Base-by-base conservation (phyloP, 305 asterid genomes). In the Lippia alba region DNA sequence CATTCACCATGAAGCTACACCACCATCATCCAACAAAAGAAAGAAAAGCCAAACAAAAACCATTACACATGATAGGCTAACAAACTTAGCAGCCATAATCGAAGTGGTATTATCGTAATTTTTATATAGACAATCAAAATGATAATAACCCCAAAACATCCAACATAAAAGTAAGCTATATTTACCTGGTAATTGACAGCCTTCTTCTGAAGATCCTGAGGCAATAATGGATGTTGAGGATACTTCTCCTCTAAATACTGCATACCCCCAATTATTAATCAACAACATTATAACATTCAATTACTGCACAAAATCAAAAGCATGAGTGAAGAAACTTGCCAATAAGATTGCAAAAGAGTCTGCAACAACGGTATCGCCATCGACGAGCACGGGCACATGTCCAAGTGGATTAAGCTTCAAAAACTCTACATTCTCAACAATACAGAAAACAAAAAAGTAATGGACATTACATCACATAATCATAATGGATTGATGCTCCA, bases 321-420 rank as follows among this genome's bases (percentile, higher is more conserved):
- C 72, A 53, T 14, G 17, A 67, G 45, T 19, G 16, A 62, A 63
- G 73, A 77, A 78, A 68, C 88, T 20, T 75, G 83, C 99, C 96
- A 87, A 61, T 63, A 91, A 75, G 67, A 94, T 91, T 39, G 99
- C 96, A 17, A 86, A 81, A 46, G 97, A 94, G 77, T 94, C 99
- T 1, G 94, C 80, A 74, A 94, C 59, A 15, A 84, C 86, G 45
- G 66, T 57, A 41, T 91, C 96, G 36, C 96, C 99, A 74, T 91
- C 96, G 12, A 94, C 87, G 64, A 91, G 88, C 44, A 80, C 87
- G 0, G 97, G 99, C 15, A 94, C 97, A 24, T 12, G 75, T 54
- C 99, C 97, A 20, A 86, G 77, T 15, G 97, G 97, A 80, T 94
- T 94, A 67, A 94, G 87, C 94, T 91, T 89, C 87, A 94, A 78